These are phyloP conservation scores for Yamadazyma paraphyllophila DNA, from an alignment of 805 yeast genomes.

Conservation along the genomic window DNA sequence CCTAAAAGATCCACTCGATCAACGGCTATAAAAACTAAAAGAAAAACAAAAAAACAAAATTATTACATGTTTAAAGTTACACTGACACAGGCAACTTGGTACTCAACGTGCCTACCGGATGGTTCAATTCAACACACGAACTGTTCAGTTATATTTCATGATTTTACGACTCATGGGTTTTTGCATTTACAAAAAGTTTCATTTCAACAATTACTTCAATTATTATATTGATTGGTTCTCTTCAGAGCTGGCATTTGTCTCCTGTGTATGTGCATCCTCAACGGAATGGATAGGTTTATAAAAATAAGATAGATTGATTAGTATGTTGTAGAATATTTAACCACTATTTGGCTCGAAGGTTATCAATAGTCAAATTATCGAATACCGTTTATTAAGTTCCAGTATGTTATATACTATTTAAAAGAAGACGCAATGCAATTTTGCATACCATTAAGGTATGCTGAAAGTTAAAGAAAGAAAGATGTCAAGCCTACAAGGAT, in stretches of 20 bases:
- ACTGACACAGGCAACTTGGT: conserved; percentile 19
- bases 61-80: conserved; percentile 1
- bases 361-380: neutral
- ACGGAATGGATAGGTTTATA: conserved; percentile 36
- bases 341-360: neutral
- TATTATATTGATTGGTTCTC: conserved; percentile 14
- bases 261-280: conserved; percentile 49
- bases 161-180: conserved; percentile 9
- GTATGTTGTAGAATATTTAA: neutral
- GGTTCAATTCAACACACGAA: conserved; percentile 25
- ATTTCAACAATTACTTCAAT: conserved; percentile 27
- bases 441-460: neutral
- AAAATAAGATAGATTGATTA: neutral
- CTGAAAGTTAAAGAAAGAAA: neutral
- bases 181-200: conserved; percentile 18
- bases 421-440: neutral
- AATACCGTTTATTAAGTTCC: neutral
- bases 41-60: neutral
- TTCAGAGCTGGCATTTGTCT: conserved; percentile 12
- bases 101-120: conserved; percentile 34
- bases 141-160: conserved; percentile 2
- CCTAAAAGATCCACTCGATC: neutral
- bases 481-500: neutral
- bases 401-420: no score
- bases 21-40: neutral